phyloP scores from a whole-genome alignment of 306 rosid species.

The Casuarina glauca region DNA sequence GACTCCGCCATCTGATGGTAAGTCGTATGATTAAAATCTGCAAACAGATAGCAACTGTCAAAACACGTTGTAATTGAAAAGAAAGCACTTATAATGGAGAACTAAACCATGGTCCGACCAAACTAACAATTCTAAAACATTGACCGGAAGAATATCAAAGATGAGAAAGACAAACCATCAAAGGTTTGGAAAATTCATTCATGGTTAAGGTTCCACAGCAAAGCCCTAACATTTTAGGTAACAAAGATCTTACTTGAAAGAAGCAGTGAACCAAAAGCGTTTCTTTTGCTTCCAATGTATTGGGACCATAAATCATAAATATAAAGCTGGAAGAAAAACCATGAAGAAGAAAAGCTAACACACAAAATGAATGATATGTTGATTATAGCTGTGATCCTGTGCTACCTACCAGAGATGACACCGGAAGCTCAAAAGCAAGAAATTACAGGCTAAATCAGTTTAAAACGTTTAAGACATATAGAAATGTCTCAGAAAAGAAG shows the following conservation, averaged over 20 bases:
- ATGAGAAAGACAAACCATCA: background rate
- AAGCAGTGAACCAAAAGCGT: background rate
- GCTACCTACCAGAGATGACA: background rate
- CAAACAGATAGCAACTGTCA: constrained; percentile 27
- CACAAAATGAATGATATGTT: background rate
- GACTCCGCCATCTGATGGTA: constrained; percentile 60
- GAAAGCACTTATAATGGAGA: constrained; percentile 9
- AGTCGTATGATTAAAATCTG: constrained; percentile 16
- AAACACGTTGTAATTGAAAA: constrained; percentile 18
- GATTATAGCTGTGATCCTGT: background rate
- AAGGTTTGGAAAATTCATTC: background rate
- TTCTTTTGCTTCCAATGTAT: no score
- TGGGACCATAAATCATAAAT: background rate
- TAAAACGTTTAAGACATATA: background rate
- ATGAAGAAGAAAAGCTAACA: background rate
- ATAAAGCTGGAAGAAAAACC: background rate
- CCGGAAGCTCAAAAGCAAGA: background rate
- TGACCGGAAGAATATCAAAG: background rate
- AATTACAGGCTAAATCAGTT: background rate
- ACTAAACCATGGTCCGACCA: constrained; percentile 9
- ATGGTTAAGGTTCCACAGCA: background rate
- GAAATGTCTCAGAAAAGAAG: background rate
- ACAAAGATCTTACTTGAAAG: background rate
- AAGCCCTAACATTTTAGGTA: background rate
- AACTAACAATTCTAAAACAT: constrained; percentile 7